These are phyloP conservation scores for Pythium apleroticum DNA, from an alignment of 352 stramenopile species.

Conservation along the genomic window DNA sequence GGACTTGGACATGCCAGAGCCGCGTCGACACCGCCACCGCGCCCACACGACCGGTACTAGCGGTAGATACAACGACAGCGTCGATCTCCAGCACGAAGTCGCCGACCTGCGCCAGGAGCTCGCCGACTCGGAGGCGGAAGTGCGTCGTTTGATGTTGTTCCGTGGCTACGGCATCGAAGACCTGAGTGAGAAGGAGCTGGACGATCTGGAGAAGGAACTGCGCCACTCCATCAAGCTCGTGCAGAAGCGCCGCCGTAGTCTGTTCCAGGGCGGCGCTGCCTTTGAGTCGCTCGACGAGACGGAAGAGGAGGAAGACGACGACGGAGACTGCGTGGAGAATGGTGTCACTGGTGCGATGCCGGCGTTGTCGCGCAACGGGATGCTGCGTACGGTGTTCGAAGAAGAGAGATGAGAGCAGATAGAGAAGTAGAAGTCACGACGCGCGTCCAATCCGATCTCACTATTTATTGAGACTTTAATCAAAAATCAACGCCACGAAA, in stretches of 20 bases:
- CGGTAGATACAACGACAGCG: background rate
- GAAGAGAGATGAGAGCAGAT: conserved; percentile 9
- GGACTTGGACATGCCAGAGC: background rate
- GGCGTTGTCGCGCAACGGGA: conserved; percentile 4
- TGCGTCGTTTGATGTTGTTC: conserved; percentile 71
- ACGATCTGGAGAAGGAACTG: conserved; percentile 55
- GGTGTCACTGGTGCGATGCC: background rate
- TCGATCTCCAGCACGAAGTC: conserved; percentile 56
- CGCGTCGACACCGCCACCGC: conserved; percentile 1
- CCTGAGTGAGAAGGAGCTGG: conserved; percentile 44
- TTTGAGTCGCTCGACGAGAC: conserved; percentile 29
- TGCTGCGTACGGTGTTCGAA: conserved; percentile 21
- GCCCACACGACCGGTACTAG: conserved; percentile 8
- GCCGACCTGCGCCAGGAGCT: conserved; percentile 68
- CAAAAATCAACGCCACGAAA: background rate
- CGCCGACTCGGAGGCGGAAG: conserved; percentile 72
- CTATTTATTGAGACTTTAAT: conserved; percentile 22
- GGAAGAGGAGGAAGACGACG: conserved; percentile 24
- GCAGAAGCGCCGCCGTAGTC: conserved; percentile 29
- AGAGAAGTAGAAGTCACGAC: background rate
- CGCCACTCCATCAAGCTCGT: conserved; percentile 54
- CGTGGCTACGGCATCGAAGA: conserved; percentile 74
- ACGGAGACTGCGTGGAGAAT: background rate
- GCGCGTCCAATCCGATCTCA: background rate
- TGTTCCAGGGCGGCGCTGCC: too few relatives aligned